These are phyloP conservation scores for Candida sithepensis DNA, from an alignment of 805 yeast genomes.

Conservation along the genomic window DNA sequence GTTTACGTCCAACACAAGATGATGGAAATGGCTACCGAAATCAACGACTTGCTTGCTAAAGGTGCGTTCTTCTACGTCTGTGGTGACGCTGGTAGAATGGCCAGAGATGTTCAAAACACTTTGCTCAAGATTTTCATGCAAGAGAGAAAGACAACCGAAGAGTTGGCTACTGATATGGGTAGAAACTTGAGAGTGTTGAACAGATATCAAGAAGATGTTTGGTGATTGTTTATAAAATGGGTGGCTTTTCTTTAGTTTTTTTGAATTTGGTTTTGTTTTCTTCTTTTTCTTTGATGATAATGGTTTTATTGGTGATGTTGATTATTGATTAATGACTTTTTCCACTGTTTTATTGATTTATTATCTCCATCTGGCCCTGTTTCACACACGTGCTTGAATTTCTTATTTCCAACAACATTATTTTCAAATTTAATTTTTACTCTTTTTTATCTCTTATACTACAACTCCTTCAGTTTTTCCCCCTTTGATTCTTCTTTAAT, in stretches of 20 bases:
- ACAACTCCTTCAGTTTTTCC: background rate
- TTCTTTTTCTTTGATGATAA: background rate
- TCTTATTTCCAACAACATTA: no score
- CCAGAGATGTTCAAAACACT: slow-evolving; percentile 81
- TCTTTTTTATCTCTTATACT: background rate
- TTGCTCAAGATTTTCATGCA: slow-evolving; percentile 59
- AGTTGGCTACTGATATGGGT: slow-evolving; percentile 70
- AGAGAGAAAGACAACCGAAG: slow-evolving; percentile 59
- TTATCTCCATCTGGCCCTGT: no score
- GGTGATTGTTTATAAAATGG: slow-evolving; percentile 47
- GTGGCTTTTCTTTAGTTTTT: background rate
- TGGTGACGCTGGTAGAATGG: slow-evolving; percentile 96
- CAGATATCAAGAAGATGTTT: slow-evolving; percentile 95
- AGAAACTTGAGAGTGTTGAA: slow-evolving; percentile 79
- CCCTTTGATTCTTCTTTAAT: background rate
- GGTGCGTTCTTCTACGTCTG: slow-evolving; percentile 94
- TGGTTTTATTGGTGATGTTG: no score
- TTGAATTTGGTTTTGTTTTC: background rate
- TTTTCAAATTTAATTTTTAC: background rate
- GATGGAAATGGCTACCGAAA: slow-evolving; percentile 46
- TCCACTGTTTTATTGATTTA: no score
- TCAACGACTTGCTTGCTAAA: slow-evolving; percentile 49
- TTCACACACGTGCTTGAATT: no score
- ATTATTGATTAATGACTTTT: no score
- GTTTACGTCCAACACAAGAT: slow-evolving; percentile 86